Evolutionary conservation across 768 basidiomycete genomes (phyloP), one percentile per base, ranked within the genome.

Genomic region (Calocera viscosa): DNA sequence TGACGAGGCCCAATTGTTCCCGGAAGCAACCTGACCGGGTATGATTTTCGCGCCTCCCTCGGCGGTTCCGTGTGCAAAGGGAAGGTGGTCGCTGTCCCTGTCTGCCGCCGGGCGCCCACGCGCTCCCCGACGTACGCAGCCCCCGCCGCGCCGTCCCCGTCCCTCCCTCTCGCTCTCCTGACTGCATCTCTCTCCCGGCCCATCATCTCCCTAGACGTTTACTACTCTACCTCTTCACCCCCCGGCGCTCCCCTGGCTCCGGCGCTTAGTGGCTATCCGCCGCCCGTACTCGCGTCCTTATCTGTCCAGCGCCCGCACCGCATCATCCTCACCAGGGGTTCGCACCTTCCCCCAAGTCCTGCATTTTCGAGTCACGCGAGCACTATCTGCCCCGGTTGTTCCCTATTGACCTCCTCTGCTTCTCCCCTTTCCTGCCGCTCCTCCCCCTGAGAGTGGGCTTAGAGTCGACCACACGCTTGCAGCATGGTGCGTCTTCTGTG

Each of bases 1-100:
- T 47, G 43, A 47, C 35, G 5, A 5, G 35, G 35, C 35, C 35
- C 35, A 38, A 47, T 47, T 17, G 16, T 49, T 7, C 22, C 12
- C 53, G 53, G 53, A 60, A 60, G 53, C 53, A 60, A 60, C 43
- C 19, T 47, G 53, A 28, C 53, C 53, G 53, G 53, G 53, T 60
- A 60, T 60, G 14, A 60, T 60, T 60, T 60, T 60, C 53, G 53
- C 53, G 53, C 53, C 14, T 30, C 53, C 53, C 43, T 47, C 8
- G 43, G 5, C 43, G 43, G 43, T 47, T 47, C 43, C 43, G 43
- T 47, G 43, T 38, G 35, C 16, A 19, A 47, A 47, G 43, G 8
- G 8, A 19, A 8, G 19, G 8, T 7, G 19, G 16, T 24, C 43
- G 8, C 43, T 17, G 43, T 24, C 43, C 43, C 24, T 17, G 43